These are phyloP conservation scores for Pythium insidiosum DNA, from an alignment of 352 stramenopile genomes.

Conservation along the genomic window DNA sequence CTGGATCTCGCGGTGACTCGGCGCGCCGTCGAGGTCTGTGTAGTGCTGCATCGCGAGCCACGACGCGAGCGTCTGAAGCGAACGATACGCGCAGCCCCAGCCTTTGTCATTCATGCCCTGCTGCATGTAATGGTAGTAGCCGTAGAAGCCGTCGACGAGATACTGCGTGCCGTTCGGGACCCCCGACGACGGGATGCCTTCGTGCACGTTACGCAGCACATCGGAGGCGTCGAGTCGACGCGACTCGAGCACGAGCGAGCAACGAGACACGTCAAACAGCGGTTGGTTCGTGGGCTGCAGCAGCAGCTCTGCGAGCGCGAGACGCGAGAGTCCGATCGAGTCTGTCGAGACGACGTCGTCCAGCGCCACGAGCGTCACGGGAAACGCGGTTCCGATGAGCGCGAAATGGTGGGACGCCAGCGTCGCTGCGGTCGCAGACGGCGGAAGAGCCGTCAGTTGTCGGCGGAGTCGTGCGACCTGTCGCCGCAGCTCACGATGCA, in stretches of 20 bases:
- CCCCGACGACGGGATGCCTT: conserved; percentile 38
- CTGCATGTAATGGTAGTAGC: conserved; percentile 85
- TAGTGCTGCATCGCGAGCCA: conserved; percentile 74
- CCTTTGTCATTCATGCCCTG: conserved; percentile 79
- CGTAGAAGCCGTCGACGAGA: conserved; percentile 68
- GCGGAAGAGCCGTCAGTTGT: background rate
- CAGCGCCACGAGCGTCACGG: conserved; percentile 20
- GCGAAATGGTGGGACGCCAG: conserved; percentile 37
- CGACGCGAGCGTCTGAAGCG: conserved; percentile 77
- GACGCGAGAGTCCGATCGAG: background rate
- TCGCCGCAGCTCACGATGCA: conserved; percentile 6
- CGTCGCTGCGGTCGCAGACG: background rate
- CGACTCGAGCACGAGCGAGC: conserved; percentile 30
- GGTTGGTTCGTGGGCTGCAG: conserved; percentile 33
- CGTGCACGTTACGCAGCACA: conserved; percentile 64
- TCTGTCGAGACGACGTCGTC: background rate
- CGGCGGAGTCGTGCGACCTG: conserved; percentile 4
- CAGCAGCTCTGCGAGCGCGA: conserved; percentile 12
- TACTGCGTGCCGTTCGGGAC: conserved; percentile 24
- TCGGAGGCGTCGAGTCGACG: conserved; percentile 23
- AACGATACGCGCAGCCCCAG: conserved; percentile 86
- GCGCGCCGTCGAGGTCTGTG: conserved; percentile 25
- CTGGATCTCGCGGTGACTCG: conserved; percentile 74
- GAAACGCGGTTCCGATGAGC: conserved; percentile 36
- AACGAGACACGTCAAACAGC: conserved; percentile 26